Percentiles rank a stretch among this genome's conserved stretches.
These are phyloP conservation scores for Backusella tuberculispora DNA, from an alignment of 192 early-diverging fungal genomes.

Conservation along the genomic window DNA sequence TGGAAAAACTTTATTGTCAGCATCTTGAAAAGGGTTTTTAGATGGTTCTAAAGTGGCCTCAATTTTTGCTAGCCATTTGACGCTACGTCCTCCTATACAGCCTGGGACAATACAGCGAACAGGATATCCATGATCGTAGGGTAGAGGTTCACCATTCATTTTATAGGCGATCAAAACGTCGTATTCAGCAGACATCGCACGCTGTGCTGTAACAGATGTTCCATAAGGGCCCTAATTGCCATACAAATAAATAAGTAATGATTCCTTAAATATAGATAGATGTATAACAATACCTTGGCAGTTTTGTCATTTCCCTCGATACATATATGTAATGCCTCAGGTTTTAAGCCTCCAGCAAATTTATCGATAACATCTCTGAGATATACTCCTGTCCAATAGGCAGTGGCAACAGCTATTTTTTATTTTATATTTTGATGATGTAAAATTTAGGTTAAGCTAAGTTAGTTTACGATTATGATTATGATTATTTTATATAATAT, in stretches of 20 bases:
- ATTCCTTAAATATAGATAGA: not conserved
- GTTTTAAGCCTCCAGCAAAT: not conserved
- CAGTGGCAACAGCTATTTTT: not conserved
- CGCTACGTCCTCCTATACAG: conserved; percentile 83
- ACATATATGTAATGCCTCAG: conserved; percentile 22
- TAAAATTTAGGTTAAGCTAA: not conserved
- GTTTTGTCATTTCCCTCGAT: conserved; percentile 65
- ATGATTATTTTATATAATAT: conserved; percentile 40
- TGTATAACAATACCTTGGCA: conserved; percentile 45
- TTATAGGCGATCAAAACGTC: conserved; percentile 80
- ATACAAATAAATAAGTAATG: not conserved
- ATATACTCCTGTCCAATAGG: not conserved
- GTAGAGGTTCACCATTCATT: conserved; percentile 75
- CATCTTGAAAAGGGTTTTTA: conserved; percentile 72
- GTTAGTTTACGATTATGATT: too few relatives aligned
- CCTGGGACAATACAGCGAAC: conserved; percentile 89
- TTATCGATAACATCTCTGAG: not conserved
- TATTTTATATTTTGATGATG: not conserved
- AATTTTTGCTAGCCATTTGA: conserved; percentile 82
- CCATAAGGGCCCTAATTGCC: conserved; percentile 63
- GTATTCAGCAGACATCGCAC: conserved; percentile 65
- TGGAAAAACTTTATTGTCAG: conserved; percentile 87
- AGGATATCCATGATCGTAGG: conserved; percentile 88
- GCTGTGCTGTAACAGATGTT: conserved; percentile 68
- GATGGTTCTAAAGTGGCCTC: conserved; percentile 62